Evolutionary conservation across 2,329 filamentous ascomycete species (phyloP).

Genomic region (Colletotrichum musicola): DNA sequence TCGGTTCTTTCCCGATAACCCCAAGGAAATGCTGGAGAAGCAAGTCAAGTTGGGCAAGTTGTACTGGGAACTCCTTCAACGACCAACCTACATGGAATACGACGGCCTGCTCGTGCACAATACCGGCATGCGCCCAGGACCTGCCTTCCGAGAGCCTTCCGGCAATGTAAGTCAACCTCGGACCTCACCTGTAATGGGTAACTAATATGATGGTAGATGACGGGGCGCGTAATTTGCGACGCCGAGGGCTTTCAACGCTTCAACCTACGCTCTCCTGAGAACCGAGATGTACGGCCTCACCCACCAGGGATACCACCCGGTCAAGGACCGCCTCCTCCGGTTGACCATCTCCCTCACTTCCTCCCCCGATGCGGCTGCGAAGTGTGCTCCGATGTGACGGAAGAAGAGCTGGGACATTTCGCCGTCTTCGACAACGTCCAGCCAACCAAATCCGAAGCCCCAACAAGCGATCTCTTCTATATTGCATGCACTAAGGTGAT

Average conservation of each 20-base stretch:
- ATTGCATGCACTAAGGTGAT: slow-evolving; percentile 58
- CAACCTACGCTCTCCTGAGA: slow-evolving; percentile 45
- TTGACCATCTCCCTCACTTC: slow-evolving; percentile 56
- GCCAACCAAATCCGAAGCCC: slow-evolving; percentile 51
- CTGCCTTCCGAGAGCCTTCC: slow-evolving; percentile 44
- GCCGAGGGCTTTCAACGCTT: slow-evolving; percentile 56
- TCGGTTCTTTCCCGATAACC: slow-evolving; percentile 55
- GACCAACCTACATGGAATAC: slow-evolving; percentile 61
- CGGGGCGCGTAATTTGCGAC: slow-evolving; percentile 58
- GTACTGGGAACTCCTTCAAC: slow-evolving; percentile 62
- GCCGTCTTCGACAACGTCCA: slow-evolving; percentile 56
- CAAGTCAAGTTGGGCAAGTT: slow-evolving; percentile 56
- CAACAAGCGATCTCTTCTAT: slow-evolving; percentile 58
- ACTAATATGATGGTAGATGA: slow-evolving; percentile 44
- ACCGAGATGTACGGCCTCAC: slow-evolving; percentile 26
- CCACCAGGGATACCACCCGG: neutral
- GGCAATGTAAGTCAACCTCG: slow-evolving; percentile 43
- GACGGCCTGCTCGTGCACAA: slow-evolving; percentile 54
- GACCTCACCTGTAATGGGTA: too few species aligned
- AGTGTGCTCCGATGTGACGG: slow-evolving; percentile 47
- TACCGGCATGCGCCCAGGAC: slow-evolving; percentile 39
- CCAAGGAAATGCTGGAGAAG: slow-evolving; percentile 51
- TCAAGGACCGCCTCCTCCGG: slow-evolving; percentile 31
- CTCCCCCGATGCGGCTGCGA: slow-evolving; percentile 57
- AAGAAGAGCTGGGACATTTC: slow-evolving; percentile 48